A percentile compares a stretch with the other conserved stretches of the same genome.
Conservation (phyloP, 2,329 filamentous ascomycete genomes). For the Aspergillus nomiae region DNA sequence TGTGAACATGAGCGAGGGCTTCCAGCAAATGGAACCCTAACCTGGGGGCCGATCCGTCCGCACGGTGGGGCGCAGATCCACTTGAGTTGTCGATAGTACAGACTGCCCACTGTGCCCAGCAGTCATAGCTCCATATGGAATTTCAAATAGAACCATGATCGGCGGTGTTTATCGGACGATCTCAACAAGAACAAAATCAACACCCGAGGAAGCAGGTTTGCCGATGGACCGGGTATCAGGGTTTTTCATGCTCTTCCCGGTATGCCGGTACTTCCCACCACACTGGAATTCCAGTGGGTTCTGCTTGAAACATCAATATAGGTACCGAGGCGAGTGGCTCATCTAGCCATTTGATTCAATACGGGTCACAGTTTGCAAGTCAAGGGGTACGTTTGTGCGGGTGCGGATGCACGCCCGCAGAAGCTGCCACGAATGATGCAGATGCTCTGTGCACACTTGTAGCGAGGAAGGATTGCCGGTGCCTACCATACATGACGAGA, state of each 20-base stretch:
- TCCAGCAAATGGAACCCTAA: not conserved
- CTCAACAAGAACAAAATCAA: not conserved
- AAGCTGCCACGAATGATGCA: not conserved
- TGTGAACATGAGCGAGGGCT: too few relatives aligned
- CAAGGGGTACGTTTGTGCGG: not conserved
- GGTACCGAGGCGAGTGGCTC: accelerated
- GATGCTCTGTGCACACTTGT: too few relatives aligned
- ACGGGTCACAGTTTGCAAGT: too few relatives aligned
- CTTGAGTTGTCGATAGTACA: not conserved
- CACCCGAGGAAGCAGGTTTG: not conserved
- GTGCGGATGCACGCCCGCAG: not conserved
- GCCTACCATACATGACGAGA: not conserved
- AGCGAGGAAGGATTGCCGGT: not conserved
- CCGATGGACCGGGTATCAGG: not conserved
- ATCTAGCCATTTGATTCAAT: not conserved
- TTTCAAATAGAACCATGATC: not conserved
- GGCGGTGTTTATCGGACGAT: not conserved
- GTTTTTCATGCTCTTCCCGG: not conserved
- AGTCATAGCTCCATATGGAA: not conserved
- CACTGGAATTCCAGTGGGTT: too few relatives aligned
- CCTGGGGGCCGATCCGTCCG: not conserved
- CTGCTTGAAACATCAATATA: not conserved
- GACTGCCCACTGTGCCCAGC: too few relatives aligned
- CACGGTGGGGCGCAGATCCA: not conserved
- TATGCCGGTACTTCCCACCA: not conserved